phyloP scores from a whole-genome alignment of 2,329 filamentous ascomycete genomes.

The Diplodia seriata region DNA sequence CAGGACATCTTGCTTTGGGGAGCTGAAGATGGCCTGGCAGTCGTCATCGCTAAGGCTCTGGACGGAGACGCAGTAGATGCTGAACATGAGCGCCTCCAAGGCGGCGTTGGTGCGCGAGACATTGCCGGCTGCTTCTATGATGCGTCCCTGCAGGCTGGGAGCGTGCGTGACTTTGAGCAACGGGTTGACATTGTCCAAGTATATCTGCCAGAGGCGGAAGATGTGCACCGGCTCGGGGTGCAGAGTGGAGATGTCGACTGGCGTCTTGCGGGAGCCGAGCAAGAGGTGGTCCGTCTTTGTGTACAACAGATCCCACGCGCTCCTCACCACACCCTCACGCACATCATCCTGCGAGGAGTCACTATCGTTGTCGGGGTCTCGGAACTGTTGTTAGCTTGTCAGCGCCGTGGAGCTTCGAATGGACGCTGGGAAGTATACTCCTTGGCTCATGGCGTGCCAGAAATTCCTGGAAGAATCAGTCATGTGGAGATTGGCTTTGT shows the following conservation, averaged over 20 bases:
- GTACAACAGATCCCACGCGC: conserved; percentile 55
- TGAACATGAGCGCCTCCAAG: conserved; percentile 63
- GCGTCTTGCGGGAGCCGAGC: conserved; percentile 58
- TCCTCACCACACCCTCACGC: conserved; percentile 50
- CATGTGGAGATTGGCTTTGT: conserved; percentile 30
- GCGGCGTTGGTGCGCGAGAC: conserved; percentile 61
- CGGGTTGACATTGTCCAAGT: conserved; percentile 72
- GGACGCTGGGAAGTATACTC: conserved; percentile 42
- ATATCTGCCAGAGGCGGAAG: conserved; percentile 71
- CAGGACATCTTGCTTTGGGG: conserved; percentile 60
- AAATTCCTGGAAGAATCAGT: conserved; percentile 47
- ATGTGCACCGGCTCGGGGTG: conserved; percentile 73
- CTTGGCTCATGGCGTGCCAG: conserved; percentile 56
- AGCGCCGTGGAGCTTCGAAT: conserved; percentile 32
- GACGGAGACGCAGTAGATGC: conserved; percentile 63
- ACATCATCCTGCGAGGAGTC: conserved; percentile 42
- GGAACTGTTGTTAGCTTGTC: conserved; percentile 38
- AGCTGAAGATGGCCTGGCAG: conserved; percentile 47
- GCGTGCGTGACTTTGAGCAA: conserved; percentile 71
- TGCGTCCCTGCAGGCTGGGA: conserved; percentile 65
- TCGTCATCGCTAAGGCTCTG: conserved; percentile 56
- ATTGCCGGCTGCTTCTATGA: conserved; percentile 64
- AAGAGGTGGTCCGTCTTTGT: conserved; percentile 57
- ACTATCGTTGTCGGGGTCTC: conserved; percentile 36
- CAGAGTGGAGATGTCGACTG: conserved; percentile 66